phyloP scores from a whole-genome alignment of 1,284 basidiomycete genomes.

The Ustilago hordei region DNA sequence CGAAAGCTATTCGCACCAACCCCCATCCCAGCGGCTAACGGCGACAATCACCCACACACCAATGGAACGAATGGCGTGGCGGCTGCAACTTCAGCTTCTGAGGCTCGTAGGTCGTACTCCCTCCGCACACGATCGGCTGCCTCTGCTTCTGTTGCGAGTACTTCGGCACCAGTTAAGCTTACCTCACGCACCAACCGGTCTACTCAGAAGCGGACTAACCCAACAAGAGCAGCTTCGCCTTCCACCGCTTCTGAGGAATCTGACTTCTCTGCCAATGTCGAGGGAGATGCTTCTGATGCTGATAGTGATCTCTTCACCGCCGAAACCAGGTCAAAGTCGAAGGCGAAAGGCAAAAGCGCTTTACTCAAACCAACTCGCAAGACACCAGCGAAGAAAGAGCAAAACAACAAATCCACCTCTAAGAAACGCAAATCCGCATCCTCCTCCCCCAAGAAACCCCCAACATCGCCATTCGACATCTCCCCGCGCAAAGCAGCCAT shows the following conservation, averaged over 20 bases:
- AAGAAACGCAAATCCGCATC: slow-evolving; percentile 11
- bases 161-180: background rate
- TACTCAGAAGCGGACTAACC: slow-evolving; percentile 5
- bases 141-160: background rate
- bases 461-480: slow-evolving; percentile 38
- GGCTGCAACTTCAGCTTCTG: slow-evolving; percentile 18
- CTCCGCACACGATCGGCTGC: slow-evolving; percentile 19
- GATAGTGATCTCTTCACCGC: slow-evolving; percentile 31
- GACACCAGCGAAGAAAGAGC: background rate
- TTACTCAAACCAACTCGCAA: slow-evolving; percentile 15
- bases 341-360: slow-evolving; percentile 2
- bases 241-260: slow-evolving; percentile 20
- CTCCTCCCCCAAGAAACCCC: slow-evolving; percentile 22
- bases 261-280: slow-evolving; percentile 19
- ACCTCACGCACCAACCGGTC: background rate
- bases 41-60: background rate
- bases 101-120: slow-evolving; percentile 29
- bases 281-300: slow-evolving; percentile 2
- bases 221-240: slow-evolving; percentile 7
- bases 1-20: slow-evolving; percentile 48
- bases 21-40: slow-evolving; percentile 12
- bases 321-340: background rate
- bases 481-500: slow-evolving; percentile 52
- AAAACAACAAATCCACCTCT: background rate
- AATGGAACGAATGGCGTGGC: slow-evolving; percentile 7